Evolutionary conservation across 192 early-diverging fungal species (phyloP), one percentile per base, ranked within the genome.

Genomic region (Coemansia sp.): DNA sequence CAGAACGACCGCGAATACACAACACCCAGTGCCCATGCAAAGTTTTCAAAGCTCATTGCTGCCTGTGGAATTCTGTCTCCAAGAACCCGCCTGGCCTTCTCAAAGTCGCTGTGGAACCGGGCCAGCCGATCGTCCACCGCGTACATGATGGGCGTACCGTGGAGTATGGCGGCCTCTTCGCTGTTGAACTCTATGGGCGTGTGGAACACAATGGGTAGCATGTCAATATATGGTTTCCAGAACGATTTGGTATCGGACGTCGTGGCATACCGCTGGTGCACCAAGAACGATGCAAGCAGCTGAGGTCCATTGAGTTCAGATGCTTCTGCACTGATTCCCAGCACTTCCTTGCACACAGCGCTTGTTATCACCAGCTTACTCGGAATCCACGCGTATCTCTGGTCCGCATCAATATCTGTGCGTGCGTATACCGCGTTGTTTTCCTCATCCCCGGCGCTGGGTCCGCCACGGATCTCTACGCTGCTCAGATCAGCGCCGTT

Each of bases 151-250:
- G 88, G 88, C 9, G 89, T 90, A 16, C 83, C 82, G 12, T 57
- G 40, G 39, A 90, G 62, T 21, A 80, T 67, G 22, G 64, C 40
- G 49, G 87, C 41, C 65, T 90, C 88, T 0, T 78, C 57, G 0
- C 70, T 71, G 41, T 63, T 69, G 59, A 85, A 89, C n/a, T 74
- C 67, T 43, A 89, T 54, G 6, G 89, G 84, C 2, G 87, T 88
- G 48, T 80, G 76, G 68, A 88, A 88, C 16, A 52, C 64, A 5
- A 61, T 45, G 0, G 89, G 88, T 13, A 90, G 62, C 54, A 87
- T 84, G 43, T 84, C 75, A 32, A 90, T 77, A 66, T 89, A 90
- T 0, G 89, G 88, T 21, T 74, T 69, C 82, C 83, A 89, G 49
- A 88, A 88, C 6, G 75, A 87, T 7, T 64, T n/a, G 36, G 37